Evolutionary conservation across 2,329 filamentous ascomycete genomes (phyloP).

Genomic region (Fusarium hainanense): DNA sequence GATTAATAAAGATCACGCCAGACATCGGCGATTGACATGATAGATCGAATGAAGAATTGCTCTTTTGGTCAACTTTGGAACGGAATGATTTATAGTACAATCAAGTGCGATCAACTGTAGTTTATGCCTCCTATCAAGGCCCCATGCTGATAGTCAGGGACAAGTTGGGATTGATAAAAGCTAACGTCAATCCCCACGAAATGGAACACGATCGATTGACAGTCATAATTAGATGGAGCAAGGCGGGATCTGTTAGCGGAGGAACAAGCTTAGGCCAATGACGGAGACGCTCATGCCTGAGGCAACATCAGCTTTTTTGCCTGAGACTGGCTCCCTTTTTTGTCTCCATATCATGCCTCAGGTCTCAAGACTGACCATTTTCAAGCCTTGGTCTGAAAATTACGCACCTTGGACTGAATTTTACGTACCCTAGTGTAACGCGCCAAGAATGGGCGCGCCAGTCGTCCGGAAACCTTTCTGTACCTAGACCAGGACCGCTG

Average conservation of each 20-base stretch:
- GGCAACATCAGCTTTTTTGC: constrained; percentile 35
- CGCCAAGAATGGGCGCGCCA: constrained; percentile 6
- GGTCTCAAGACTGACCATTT: constrained; percentile 19
- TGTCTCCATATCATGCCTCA: constrained; percentile 36
- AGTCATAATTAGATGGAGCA: not conserved
- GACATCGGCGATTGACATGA: not conserved
- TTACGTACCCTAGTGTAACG: constrained; percentile 34
- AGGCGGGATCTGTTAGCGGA: constrained; percentile 25
- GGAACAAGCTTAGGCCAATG: constrained; percentile 38
- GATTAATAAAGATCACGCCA: constrained; percentile 16
- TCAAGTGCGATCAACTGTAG: not conserved
- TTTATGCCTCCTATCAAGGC: not conserved
- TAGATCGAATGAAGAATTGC: not conserved
- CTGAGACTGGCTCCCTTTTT: constrained; percentile 14
- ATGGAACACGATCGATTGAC: constrained; percentile 14
- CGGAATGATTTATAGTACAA: not conserved
- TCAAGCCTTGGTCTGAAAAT: constrained; percentile 1
- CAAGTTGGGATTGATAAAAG: constrained; percentile 14
- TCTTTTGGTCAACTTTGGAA: not conserved
- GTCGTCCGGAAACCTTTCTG: not conserved
- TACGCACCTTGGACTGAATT: constrained; percentile 42
- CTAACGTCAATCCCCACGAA: constrained; percentile 24
- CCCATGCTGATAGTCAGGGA: not conserved
- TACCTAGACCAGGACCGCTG: constrained; percentile 8
- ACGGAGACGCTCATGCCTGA: constrained; percentile 45